Evolutionary conservation across 2,329 filamentous ascomycete species (phyloP).

Genomic region (Rhinocladiella mackenziei): DNA sequence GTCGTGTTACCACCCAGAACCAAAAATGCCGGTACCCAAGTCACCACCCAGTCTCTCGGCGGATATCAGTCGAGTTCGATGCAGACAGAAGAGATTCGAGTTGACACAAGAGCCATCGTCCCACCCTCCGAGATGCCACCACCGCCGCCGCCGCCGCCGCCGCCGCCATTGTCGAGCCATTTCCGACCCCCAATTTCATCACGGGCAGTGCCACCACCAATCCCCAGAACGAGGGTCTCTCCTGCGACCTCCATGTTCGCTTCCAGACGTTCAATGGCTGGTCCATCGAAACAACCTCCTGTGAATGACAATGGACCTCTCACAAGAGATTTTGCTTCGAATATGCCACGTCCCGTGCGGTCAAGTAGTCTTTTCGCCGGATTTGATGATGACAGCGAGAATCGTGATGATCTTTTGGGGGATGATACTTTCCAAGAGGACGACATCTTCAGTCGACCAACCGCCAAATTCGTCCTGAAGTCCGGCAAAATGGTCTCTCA

Average conservation of each 20-base stretch:
- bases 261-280: slow-evolving; percentile 19
- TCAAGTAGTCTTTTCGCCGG: slow-evolving; percentile 84
- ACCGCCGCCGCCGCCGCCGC: slow-evolving; percentile 56
- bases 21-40: slow-evolving; percentile 81
- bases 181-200: slow-evolving; percentile 34
- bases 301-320: slow-evolving; percentile 71
- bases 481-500: slow-evolving; percentile 43
- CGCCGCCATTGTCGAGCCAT: slow-evolving; percentile 62
- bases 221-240: slow-evolving; percentile 29
- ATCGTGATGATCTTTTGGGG: slow-evolving; percentile 30
- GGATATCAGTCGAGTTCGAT: slow-evolving; percentile 56
- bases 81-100: slow-evolving; percentile 87
- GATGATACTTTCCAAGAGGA: slow-evolving; percentile 38
- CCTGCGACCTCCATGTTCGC: slow-evolving; percentile 35
- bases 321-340: slow-evolving; percentile 46
- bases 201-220: slow-evolving; percentile 18
- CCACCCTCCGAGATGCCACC: slow-evolving; percentile 76
- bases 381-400: slow-evolving; percentile 66
- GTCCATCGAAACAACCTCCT: slow-evolving; percentile 25
- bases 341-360: slow-evolving; percentile 65
- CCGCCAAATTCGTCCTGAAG: slow-evolving; percentile 42
- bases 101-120: slow-evolving; percentile 71
- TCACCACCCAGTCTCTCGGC: slow-evolving; percentile 51
- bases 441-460: slow-evolving; percentile 44
- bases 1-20: slow-evolving; percentile 73